phyloP scores from a whole-genome alignment of 202 grass and related monocot genomes.

The Schoenoplectus tabernaemontani region DNA sequence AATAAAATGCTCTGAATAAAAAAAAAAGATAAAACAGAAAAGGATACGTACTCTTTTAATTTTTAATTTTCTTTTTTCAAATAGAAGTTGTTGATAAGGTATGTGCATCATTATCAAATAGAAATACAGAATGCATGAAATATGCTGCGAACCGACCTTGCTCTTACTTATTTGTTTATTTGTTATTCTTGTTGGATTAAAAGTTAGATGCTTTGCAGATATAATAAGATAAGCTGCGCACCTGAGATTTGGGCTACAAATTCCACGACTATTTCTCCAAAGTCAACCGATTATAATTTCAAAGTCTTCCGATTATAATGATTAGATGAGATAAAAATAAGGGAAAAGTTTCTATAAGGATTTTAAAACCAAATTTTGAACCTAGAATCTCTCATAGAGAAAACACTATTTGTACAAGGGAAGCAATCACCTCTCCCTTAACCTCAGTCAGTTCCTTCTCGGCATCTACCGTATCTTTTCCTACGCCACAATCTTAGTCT shows the following conservation, averaged over 20 bases:
- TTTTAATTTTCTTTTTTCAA: background rate
- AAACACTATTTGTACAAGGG: no score
- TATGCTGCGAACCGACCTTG: constrained; percentile 11
- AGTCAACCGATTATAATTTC: no score
- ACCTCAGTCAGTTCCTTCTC: no score
- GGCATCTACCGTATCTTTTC: no score
- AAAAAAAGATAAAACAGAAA: background rate
- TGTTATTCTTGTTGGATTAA: constrained; percentile 11
- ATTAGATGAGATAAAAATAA: background rate
- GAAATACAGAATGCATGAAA: background rate
- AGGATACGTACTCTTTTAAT: background rate
- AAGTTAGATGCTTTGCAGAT: constrained; percentile 7
- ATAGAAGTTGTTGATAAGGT: background rate
- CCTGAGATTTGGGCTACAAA: constrained; percentile 7
- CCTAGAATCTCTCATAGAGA: no score
- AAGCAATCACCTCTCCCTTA: no score
- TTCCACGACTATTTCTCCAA: background rate
- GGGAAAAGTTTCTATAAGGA: no score
- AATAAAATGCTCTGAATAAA: background rate
- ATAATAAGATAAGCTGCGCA: background rate
- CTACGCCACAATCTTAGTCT: no score
- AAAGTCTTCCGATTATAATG: background rate
- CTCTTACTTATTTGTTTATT: background rate
- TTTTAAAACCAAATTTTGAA: no score
- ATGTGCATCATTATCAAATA: background rate